These are phyloP conservation scores for Gyromitra esculenta DNA, from an alignment of 2,329 filamentous ascomycete species.

Conservation along the genomic window DNA sequence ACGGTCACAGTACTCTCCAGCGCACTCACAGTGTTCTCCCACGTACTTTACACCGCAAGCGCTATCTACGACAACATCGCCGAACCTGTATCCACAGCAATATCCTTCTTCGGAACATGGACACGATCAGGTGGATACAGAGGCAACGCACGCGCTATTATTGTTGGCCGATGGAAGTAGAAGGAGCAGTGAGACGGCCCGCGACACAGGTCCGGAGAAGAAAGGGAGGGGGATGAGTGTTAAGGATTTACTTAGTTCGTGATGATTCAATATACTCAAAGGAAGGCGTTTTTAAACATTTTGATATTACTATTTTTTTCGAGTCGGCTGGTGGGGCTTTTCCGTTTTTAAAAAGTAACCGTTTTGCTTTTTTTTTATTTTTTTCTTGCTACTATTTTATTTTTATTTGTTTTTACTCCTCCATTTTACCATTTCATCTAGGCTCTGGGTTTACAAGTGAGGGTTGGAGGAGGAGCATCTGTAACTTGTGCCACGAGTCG, in stretches of 20 bases:
- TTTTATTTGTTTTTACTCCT: no score
- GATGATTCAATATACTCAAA: constrained; percentile 29
- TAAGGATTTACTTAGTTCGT: constrained; percentile 67
- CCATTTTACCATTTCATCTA: not conserved
- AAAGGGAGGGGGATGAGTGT: constrained; percentile 67
- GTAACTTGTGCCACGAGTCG: constrained; percentile 37
- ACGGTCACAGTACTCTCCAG: constrained; percentile 22
- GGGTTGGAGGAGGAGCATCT: constrained; percentile 26
- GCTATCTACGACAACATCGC: constrained; percentile 24
- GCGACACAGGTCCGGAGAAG: constrained; percentile 49
- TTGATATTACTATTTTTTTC: constrained; percentile 51
- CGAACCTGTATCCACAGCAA: constrained; percentile 41
- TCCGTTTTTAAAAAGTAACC: constrained; percentile 16
- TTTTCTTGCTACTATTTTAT: not conserved
- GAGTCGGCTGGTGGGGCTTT: constrained; percentile 11
- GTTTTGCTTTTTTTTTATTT: constrained; percentile 10
- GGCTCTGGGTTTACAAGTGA: constrained; percentile 1
- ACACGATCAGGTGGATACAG: constrained; percentile 55
- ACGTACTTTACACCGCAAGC: constrained; percentile 18
- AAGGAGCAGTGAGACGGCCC: constrained; percentile 33
- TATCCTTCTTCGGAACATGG: constrained; percentile 21
- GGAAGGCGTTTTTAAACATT: constrained; percentile 42
- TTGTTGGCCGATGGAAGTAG: constrained; percentile 56
- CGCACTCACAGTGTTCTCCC: constrained; percentile 8
- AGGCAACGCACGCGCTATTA: constrained; percentile 57